These are phyloP conservation scores for Picea abies DNA, from an alignment of 83 land plant species.

Conservation along the genomic window DNA sequence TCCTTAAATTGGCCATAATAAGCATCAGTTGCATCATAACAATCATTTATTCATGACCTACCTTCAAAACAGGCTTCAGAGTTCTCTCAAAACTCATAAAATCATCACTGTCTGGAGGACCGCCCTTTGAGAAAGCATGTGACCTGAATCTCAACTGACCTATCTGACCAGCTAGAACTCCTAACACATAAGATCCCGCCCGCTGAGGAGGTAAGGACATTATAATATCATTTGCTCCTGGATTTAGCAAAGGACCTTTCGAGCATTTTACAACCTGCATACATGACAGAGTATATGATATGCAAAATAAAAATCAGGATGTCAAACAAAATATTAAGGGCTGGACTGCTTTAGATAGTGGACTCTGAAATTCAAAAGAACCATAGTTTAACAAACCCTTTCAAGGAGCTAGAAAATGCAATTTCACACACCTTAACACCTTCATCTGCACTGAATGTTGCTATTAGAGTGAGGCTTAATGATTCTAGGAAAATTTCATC, in stretches of 20 bases:
- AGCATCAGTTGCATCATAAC: neutral
- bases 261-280: constrained; percentile 80
- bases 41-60: constrained; percentile 14
- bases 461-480: constrained; percentile 77
- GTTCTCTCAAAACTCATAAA: constrained; percentile 94
- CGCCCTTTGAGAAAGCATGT: constrained; percentile 94
- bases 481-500: constrained; percentile 84
- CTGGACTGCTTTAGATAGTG: neutral
- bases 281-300: constrained; percentile 5
- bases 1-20: neutral
- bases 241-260: constrained; percentile 61
- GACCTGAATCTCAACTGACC: constrained; percentile 85
- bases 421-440: constrained; percentile 73
- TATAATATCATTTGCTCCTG: constrained; percentile 77
- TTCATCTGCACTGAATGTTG: constrained; percentile 81
- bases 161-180: constrained; percentile 90
- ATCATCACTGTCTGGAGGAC: constrained; percentile 90
- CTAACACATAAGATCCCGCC: constrained; percentile 94
- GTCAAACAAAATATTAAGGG: neutral
- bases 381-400: constrained; percentile 5
- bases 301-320: neutral
- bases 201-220: constrained; percentile 81
- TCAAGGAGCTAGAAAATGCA: neutral
- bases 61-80: constrained; percentile 89
- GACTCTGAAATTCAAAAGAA: neutral